phyloP scores from a whole-genome alignment of 192 early-diverging fungal species.

The Backusella luteola region DNA sequence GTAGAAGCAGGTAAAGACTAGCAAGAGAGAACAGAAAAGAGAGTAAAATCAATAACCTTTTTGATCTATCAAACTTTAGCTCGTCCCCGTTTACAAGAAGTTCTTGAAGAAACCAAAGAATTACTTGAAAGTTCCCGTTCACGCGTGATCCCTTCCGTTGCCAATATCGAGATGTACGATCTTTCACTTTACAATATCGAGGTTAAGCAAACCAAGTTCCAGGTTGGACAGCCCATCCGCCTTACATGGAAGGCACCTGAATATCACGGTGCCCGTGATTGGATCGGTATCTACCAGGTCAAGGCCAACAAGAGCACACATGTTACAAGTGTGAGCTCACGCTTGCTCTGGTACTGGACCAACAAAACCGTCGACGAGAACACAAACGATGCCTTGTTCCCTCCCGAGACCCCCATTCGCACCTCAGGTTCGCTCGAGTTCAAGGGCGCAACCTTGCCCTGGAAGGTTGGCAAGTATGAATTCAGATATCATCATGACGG shows the following conservation, averaged over 20 bases:
- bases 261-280: constrained; percentile 75
- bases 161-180: constrained; percentile 44
- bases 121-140: constrained; percentile 40
- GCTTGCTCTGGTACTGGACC: constrained; percentile 64
- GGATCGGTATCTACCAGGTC: constrained; percentile 91
- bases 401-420: constrained; percentile 17
- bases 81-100: constrained; percentile 49
- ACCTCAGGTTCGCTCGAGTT: constrained; percentile 62
- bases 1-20: constrained; percentile 39
- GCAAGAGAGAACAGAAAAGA: constrained; percentile 3
- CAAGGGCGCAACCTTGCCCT: constrained; percentile 68
- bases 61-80: constrained; percentile 13
- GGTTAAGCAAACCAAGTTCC: constrained; percentile 37
- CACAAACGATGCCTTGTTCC: background rate
- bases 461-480: constrained; percentile 87
- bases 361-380: background rate
- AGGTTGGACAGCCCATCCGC: constrained; percentile 75
- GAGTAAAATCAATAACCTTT: background rate
- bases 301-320: constrained; percentile 70
- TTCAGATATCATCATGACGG: constrained; percentile 90
- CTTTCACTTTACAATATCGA: constrained; percentile 42
- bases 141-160: constrained; percentile 30
- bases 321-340: constrained; percentile 77
- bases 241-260: constrained; percentile 76
- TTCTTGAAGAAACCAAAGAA: constrained; percentile 42